These are phyloP conservation scores for Lactarius indigo DNA, from an alignment of 768 basidiomycete genomes.

Conservation along the genomic window DNA sequence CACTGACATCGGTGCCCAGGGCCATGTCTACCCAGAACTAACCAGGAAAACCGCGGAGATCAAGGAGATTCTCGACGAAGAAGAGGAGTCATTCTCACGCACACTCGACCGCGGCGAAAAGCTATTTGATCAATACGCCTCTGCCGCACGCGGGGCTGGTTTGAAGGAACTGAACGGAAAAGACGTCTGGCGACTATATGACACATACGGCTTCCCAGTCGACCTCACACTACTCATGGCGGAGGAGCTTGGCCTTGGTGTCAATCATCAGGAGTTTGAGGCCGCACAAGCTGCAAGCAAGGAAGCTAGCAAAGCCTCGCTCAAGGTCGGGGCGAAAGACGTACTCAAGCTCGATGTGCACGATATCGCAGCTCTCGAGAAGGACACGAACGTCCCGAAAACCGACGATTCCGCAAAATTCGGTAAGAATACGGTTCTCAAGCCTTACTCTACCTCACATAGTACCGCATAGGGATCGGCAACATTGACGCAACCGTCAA, in stretches of 20 bases:
- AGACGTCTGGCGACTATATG: conserved; percentile 96
- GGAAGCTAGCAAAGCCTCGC: conserved; percentile 83
- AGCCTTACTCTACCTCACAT: background rate
- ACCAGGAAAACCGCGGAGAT: conserved; percentile 76
- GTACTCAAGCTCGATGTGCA: conserved; percentile 92
- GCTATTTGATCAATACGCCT: conserved; percentile 86
- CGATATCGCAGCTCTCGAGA: conserved; percentile 84
- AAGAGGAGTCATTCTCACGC: conserved; percentile 96
- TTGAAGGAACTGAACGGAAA: conserved; percentile 72
- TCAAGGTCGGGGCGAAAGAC: conserved; percentile 66
- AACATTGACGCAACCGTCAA: conserved; percentile 74
- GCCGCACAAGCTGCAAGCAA: conserved; percentile 84
- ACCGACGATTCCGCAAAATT: conserved; percentile 93
- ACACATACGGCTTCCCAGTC: conserved; percentile 97
- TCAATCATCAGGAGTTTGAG: conserved; percentile 89
- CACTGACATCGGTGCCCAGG: conserved; percentile 44
- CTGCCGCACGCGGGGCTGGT: conserved; percentile 59
- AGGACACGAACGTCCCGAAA: conserved; percentile 72
- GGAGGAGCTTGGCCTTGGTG: conserved; percentile 77
- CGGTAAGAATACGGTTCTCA: conserved; percentile 47
- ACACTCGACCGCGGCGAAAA: conserved; percentile 96
- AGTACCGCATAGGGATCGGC: conserved; percentile 55
- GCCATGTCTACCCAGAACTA: conserved; percentile 89
- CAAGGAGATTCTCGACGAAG: conserved; percentile 94
- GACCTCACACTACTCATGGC: conserved; percentile 98